These are phyloP conservation scores for Boechera retrofracta DNA, from an alignment of 345 rosid species.

Conservation along the genomic window DNA sequence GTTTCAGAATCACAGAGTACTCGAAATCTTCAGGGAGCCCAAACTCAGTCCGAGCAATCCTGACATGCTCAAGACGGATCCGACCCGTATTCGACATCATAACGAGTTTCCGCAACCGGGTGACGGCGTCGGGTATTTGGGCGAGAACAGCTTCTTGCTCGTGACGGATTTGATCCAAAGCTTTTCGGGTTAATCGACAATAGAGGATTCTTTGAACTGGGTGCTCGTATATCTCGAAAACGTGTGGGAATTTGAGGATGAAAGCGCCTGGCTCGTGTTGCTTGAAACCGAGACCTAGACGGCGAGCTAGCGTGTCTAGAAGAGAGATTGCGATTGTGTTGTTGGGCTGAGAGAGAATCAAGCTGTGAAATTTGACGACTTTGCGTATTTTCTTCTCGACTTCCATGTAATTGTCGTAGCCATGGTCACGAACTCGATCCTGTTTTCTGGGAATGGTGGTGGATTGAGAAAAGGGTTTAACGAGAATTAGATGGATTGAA, in stretches of 20 bases:
- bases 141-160: slow-evolving; percentile 66
- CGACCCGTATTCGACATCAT: slow-evolving; percentile 84
- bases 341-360: slow-evolving; percentile 73
- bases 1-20: slow-evolving; percentile 71
- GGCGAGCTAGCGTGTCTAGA: slow-evolving; percentile 73
- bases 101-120: slow-evolving; percentile 72
- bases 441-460: slow-evolving; percentile 85
- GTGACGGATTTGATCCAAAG: slow-evolving; percentile 65
- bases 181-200: slow-evolving; percentile 72
- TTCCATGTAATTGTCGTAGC: slow-evolving; percentile 97
- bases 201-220: slow-evolving; percentile 85
- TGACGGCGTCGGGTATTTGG: slow-evolving; percentile 70
- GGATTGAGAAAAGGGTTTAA: slow-evolving; percentile 64
- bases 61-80: slow-evolving; percentile 76
- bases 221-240: slow-evolving; percentile 87
- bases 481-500: slow-evolving; percentile 13
- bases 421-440: slow-evolving; percentile 82
- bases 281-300: slow-evolving; percentile 77
- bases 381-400: slow-evolving; percentile 82
- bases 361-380: slow-evolving; percentile 73
- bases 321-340: slow-evolving; percentile 68
- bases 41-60: slow-evolving; percentile 78
- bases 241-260: slow-evolving; percentile 84
- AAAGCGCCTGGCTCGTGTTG: slow-evolving; percentile 75
- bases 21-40: slow-evolving; percentile 96